These are phyloP conservation scores for Trichoderma sp. DNA, from an alignment of 2,329 filamentous ascomycete species.

Conservation along the genomic window DNA sequence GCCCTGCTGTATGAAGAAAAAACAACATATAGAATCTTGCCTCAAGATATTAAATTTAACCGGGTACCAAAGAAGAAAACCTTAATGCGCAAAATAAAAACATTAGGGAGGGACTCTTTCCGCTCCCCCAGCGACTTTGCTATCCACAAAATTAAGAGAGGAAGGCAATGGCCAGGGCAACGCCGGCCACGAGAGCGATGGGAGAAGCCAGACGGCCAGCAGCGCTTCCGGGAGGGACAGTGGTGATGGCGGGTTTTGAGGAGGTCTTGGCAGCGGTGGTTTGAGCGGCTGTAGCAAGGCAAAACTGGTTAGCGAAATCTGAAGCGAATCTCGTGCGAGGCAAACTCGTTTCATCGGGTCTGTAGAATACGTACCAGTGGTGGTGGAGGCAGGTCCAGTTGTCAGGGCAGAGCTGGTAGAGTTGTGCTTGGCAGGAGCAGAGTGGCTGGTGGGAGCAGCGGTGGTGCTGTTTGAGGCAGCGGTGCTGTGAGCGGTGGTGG, in stretches of 20 bases:
- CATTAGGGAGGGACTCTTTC: neutral
- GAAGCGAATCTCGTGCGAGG: slow-evolving; percentile 6
- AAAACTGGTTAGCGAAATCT: slow-evolving; percentile 17
- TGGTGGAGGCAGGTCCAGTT: neutral
- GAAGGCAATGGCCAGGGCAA: slow-evolving; percentile 42
- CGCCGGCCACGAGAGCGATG: slow-evolving; percentile 42
- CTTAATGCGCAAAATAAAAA: slow-evolving; percentile 11
- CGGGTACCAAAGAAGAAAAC: slow-evolving; percentile 17
- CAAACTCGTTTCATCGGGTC: neutral
- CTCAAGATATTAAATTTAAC: slow-evolving; percentile 26
- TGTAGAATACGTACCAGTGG: slow-evolving; percentile 17
- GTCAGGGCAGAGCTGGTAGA: slow-evolving; percentile 13
- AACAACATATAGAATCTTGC: slow-evolving; percentile 13
- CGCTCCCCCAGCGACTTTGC: neutral
- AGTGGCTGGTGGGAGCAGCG: slow-evolving; percentile 31
- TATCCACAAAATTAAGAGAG: slow-evolving; percentile 36
- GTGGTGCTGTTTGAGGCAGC: slow-evolving; percentile 32
- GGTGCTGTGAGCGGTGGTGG: slow-evolving; percentile 29
- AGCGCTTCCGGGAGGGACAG: slow-evolving; percentile 38
- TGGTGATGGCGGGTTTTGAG: slow-evolving; percentile 31
- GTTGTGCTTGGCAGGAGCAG: slow-evolving; percentile 18
- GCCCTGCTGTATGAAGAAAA: slow-evolving; percentile 24
- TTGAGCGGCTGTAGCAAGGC: neutral
- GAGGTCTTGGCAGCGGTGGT: slow-evolving; percentile 30
- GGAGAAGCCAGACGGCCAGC: slow-evolving; percentile 40